Evolutionary conservation across 176 grass and related monocot species (phyloP).

Genomic region (Oryza nivara): DNA sequence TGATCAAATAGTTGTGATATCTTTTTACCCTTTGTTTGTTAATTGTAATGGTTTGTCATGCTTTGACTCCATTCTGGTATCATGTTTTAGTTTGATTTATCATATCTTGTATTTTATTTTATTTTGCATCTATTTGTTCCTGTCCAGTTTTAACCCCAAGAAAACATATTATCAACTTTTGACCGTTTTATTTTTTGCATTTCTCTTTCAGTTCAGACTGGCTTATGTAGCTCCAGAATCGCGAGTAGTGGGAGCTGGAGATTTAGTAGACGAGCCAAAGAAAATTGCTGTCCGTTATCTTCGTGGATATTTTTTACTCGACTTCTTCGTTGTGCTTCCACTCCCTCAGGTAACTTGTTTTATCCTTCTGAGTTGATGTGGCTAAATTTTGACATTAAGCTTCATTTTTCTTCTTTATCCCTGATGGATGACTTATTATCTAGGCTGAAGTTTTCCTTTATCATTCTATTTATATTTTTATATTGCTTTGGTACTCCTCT

Average conservation of each 20-base stretch:
- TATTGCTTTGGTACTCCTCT: not conserved
- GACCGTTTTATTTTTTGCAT: not conserved
- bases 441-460: not conserved
- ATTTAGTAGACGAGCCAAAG: constrained; percentile 84
- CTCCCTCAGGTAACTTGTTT: constrained; percentile 77
- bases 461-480: not conserved
- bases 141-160: constrained; percentile 8
- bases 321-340: constrained; percentile 89
- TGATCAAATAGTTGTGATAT: not conserved
- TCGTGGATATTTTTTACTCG: constrained; percentile 75
- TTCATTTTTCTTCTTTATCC: not conserved
- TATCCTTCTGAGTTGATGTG: constrained; percentile 5
- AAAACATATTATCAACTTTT: constrained; percentile 12
- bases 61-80: not conserved
- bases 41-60: constrained; percentile 11
- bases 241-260: constrained; percentile 85
- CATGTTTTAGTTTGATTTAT: too few relatives aligned
- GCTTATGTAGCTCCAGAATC: constrained; percentile 96
- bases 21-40: constrained; percentile 8
- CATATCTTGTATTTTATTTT: too few relatives aligned
- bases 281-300: constrained; percentile 91
- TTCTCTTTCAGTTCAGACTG: constrained; percentile 80
- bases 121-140: not conserved
- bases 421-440: constrained; percentile 10
- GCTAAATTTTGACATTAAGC: constrained; percentile 24